Base-by-base conservation (phyloP, 179 eudicot genomes). In the Amaranthus tricolor region DNA sequence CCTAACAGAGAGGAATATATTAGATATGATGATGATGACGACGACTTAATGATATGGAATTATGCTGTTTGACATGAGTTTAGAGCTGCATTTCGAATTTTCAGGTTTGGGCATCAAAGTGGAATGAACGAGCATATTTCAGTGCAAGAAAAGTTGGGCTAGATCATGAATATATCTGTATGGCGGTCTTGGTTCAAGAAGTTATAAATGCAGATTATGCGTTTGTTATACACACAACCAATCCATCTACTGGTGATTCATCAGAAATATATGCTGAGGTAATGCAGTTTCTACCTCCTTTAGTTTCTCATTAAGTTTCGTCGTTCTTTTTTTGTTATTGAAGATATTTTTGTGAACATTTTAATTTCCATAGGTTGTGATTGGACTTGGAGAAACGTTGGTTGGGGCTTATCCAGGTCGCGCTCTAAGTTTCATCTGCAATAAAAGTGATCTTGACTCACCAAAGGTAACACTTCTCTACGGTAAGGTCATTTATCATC, bases 81-180 rank as follows among this genome's bases (percentile, higher is more conserved):
- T 12, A 49, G 17, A 66, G 6, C 5, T 14, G 16, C 10, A 55
- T 56, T 58, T 40, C 49, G 15, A 31, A 19, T 54, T 44, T 74
- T 31, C 74, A 95, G 99, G 99, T 95, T 51, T 95, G 99, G 99
- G 99, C 98, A 72, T 95, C 99, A 73, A 95, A 95, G 79, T 95
- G 99, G 99, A 95, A 95, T 43, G 98, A 95, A 85, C 85, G 99
- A 80, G 99, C 99, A 44, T 95, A 88, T 81, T 93, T 89, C 86
- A 95, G 99, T 81, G 93, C 98, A 66, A 86, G 84, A 68, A 95
- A 91, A 82, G 94, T 95, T 68, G 96, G 96, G 73, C 82, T 95
- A 70, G 93, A 95, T 82, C 99, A 95, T 57, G 90, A 93, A 53
- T 85, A 77, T 80, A 98, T 95, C 74, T 90, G 98, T 84, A 95